A percentile compares a stretch with the other conserved stretches of the same genome.
Conservation (phyloP, 2,329 filamentous ascomycete genomes). For the Ophiobolus disseminans region DNA sequence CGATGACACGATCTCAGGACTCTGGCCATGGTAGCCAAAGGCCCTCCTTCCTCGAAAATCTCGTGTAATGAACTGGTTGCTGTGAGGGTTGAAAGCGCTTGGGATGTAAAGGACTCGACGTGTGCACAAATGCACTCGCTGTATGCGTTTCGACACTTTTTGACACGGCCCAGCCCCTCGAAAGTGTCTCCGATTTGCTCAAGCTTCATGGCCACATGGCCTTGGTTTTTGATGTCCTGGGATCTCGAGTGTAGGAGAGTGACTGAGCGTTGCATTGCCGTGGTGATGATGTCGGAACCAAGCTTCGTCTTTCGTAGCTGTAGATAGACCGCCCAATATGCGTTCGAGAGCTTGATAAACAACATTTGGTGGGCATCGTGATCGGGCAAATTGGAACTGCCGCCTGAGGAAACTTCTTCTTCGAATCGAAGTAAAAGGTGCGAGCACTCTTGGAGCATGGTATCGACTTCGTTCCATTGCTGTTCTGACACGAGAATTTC, state of each 20-base stretch:
- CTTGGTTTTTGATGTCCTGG: slow-evolving; percentile 63
- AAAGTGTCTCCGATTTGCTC: slow-evolving; percentile 71
- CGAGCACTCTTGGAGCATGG: slow-evolving; percentile 41
- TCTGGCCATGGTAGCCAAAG: slow-evolving; percentile 63
- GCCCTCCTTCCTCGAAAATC: slow-evolving; percentile 62
- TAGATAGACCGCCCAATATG: slow-evolving; percentile 71
- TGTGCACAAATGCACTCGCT: slow-evolving; percentile 68
- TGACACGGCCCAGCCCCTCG: slow-evolving; percentile 59
- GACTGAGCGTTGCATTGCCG: slow-evolving; percentile 68
- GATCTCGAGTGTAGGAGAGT: slow-evolving; percentile 66
- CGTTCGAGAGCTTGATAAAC: slow-evolving; percentile 72
- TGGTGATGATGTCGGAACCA: slow-evolving; percentile 56
- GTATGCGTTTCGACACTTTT: slow-evolving; percentile 66
- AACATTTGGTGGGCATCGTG: slow-evolving; percentile 26
- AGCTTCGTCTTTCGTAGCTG: slow-evolving; percentile 57
- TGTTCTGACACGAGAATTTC: slow-evolving; percentile 24
- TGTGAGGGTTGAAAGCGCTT: slow-evolving; percentile 60
- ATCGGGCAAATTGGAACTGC: slow-evolving; percentile 8
- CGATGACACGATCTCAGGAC: slow-evolving; percentile 67
- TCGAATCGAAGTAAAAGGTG: slow-evolving; percentile 37
- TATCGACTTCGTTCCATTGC: slow-evolving; percentile 42
- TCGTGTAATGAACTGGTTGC: slow-evolving; percentile 58
- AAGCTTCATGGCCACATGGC: slow-evolving; percentile 68
- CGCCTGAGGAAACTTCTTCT: slow-evolving; percentile 14
- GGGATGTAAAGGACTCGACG: slow-evolving; percentile 64